These are phyloP conservation scores for Dictyostelium capitatum DNA, from an alignment of 78 protist genomes.

Conservation along the genomic window DNA sequence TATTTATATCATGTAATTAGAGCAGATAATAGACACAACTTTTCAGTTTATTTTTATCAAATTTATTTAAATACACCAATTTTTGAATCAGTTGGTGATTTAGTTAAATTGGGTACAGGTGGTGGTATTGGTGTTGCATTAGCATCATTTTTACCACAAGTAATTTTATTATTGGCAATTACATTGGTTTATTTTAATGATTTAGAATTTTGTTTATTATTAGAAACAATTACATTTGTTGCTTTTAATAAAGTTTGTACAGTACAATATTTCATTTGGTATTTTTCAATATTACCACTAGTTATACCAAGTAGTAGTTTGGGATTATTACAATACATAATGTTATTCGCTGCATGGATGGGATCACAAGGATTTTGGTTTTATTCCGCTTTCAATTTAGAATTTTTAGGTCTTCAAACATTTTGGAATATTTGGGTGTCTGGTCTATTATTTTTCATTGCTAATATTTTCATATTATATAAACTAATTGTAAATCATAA, in stretches of 20 bases:
- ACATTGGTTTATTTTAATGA: constrained; percentile 53
- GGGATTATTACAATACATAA: not conserved
- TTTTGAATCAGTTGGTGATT: constrained; percentile 34
- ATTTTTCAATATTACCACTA: constrained; percentile 89
- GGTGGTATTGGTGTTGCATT: constrained; percentile 47
- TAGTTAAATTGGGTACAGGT: not conserved
- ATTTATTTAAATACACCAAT: constrained; percentile 86
- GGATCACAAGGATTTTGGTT: constrained; percentile 89
- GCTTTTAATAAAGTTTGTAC: constrained; percentile 97
- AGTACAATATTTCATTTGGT: constrained; percentile 97
- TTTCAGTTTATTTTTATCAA: constrained; percentile 93
- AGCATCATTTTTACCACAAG: constrained; percentile 71
- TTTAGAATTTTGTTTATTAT: constrained; percentile 67
- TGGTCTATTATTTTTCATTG: constrained; percentile 81
- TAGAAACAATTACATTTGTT: constrained; percentile 93
- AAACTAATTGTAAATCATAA: constrained; percentile 73
- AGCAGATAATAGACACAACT: constrained; percentile 94
- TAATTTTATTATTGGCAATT: constrained; percentile 42
- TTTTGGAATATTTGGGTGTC: constrained; percentile 86
- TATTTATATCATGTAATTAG: constrained; percentile 78
- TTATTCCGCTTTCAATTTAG: constrained; percentile 84
- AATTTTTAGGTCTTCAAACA: constrained; percentile 86
- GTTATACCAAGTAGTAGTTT: constrained; percentile 79
- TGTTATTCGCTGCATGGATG: constrained; percentile 63
- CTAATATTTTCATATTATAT: constrained; percentile 76